phyloP scores from a whole-genome alignment of 225 moss, liverwort and hornwort species.

The Takakia lepidozioides region DNA sequence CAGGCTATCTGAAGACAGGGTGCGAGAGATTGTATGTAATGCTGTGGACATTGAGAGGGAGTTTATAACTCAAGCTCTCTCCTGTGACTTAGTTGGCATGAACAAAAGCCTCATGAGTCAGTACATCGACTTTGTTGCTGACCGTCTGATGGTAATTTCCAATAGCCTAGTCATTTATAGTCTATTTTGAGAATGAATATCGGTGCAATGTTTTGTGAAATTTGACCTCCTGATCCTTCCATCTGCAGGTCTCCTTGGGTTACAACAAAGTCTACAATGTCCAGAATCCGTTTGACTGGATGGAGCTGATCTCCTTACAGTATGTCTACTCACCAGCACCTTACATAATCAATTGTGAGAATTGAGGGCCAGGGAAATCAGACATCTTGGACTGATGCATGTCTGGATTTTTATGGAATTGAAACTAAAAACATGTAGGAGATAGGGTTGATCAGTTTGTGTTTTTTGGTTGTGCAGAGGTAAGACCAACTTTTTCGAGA shows the following conservation, averaged over 20 bases:
- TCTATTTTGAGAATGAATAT: neutral
- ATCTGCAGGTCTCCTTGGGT: constrained; percentile 54
- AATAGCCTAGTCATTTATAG: constrained; percentile 2
- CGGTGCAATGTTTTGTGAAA: neutral
- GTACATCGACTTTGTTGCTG: constrained; percentile 91
- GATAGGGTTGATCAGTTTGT: neutral
- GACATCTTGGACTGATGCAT: no score
- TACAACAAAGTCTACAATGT: constrained; percentile 56
- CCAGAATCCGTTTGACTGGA: constrained; percentile 85
- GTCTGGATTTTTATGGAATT: neutral
- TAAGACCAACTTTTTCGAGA: constrained; percentile 90
- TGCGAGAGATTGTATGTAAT: constrained; percentile 61
- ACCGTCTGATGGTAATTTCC: constrained; percentile 62
- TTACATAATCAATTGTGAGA: neutral
- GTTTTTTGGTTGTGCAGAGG: constrained; percentile 62
- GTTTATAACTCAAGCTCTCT: constrained; percentile 83
- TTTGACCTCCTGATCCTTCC: neutral
- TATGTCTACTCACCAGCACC: constrained; percentile 16
- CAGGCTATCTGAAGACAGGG: constrained; percentile 55
- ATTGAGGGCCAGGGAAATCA: no score
- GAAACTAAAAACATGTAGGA: neutral
- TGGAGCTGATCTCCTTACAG: constrained; percentile 92
- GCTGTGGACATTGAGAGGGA: constrained; percentile 87
- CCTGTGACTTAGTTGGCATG: constrained; percentile 88
- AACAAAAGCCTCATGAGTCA: constrained; percentile 74